Evolutionary conservation across 2,329 filamentous ascomycete species (phyloP), one percentile per base, ranked within the genome.

Genomic region (Clarireedia sp.): DNA sequence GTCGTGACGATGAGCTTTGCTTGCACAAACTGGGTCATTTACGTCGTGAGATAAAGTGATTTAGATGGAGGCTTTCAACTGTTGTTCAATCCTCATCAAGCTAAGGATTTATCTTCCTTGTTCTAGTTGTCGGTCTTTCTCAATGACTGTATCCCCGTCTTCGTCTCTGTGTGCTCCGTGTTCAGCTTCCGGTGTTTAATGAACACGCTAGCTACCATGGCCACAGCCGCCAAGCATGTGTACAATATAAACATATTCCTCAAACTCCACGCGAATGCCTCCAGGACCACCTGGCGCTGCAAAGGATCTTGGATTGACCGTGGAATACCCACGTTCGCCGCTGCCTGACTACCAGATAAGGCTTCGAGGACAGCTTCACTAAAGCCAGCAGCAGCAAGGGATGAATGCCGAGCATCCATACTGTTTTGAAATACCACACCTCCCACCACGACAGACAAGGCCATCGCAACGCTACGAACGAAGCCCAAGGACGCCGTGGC

Each of bases 401-500:
- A 43, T 1, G 55, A 50, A 26, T 54, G 49, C 29, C 58, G 55
- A n/a, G n/a, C 74, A 60, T 81, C 71, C 59, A 65, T 64, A 10
- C 40, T 43, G 36, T 64, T 63, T 41, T 76, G 73, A 57, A 78
- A 76, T 4, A 78, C 70, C 0, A 75, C 73, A 1, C 74, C 74
- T 23, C 74, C 74, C 10, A 77, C 60, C 2, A 78, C 74, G 19
- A 77, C 65, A 1, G 73, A 74, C n/a, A 76, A 64, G 0, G 74
- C 67, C 0, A 70, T 68, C 0, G 71, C 71, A 5, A 78, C 62
- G 44, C 70, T 73, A 6, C 73, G 70, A 12, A 74, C 62, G 57
- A 82, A 79, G 0, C 72, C 72, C 3, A 80, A 67, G 0, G 78
- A 78, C 0, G 77, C 74, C 0, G 77, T 81, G 0, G 78, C 79